Evolutionary conservation across 257 asterid species (phyloP), one percentile per base, ranked within the genome.

Genomic region (Leptodermis oblonga): DNA sequence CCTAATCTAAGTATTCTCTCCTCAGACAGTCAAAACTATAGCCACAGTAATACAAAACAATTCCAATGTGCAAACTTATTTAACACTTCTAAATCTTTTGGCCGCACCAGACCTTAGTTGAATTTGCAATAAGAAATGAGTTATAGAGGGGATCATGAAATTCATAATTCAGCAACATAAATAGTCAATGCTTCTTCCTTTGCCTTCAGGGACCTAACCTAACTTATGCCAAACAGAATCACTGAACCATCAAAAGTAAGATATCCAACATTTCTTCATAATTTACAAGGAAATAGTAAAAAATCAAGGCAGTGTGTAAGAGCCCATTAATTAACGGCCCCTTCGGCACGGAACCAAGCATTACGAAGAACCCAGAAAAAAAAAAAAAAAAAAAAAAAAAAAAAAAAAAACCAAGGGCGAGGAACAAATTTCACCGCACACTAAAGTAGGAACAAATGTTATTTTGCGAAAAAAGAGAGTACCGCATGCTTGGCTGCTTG

Each of bases 401-500:
- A n/a, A n/a, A n/a, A n/a, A n/a, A n/a, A n/a, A n/a, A n/a, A n/a
- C n/a, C n/a, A n/a, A n/a, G n/a, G n/a, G n/a, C n/a, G n/a, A n/a
- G n/a, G n/a, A n/a, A n/a, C n/a, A n/a, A n/a, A n/a, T n/a, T n/a
- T n/a, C n/a, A n/a, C n/a, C n/a, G n/a, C n/a, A n/a, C n/a, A n/a
- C n/a, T n/a, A n/a, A n/a, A n/a, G n/a, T n/a, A n/a, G n/a, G n/a
- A n/a, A n/a, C n/a, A n/a, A n/a, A n/a, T n/a, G 45, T 11, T 41
- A 41, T 11, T 41, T 41, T 41, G 5, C 45, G 11, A 11, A 5
- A 41, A 41, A 11, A 39, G 54, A 75, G 73, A 77, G 64, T 82
- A 88, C 96, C 15, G 94, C 73, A 76, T 78, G 84, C 68, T 85
- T 86, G 70, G 91, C 90, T 13, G 94, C 93, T 73, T 82, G 86